phyloP scores from a whole-genome alignment of 306 rosid species.

The Fragaria nilgerrensis region DNA sequence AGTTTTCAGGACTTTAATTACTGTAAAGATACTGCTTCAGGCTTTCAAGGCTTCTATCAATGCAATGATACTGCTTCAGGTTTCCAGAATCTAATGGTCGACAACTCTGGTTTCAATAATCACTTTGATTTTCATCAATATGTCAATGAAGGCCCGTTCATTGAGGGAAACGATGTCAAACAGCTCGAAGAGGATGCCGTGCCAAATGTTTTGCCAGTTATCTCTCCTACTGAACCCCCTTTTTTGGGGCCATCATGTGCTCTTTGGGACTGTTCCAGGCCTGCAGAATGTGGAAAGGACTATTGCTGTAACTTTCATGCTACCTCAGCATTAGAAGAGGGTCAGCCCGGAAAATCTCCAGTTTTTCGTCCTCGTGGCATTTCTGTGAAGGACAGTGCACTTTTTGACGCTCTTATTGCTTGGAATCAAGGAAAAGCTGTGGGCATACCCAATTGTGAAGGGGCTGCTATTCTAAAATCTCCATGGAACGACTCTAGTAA shows the following conservation, averaged over 20 bases:
- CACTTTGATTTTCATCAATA: slow-evolving; percentile 62
- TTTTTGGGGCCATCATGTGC: slow-evolving; percentile 95
- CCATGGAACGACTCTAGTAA: slow-evolving; percentile 98
- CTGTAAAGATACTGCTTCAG: slow-evolving; percentile 15
- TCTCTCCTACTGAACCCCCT: slow-evolving; percentile 84
- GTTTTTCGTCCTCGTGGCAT: slow-evolving; percentile 93
- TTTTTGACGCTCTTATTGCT: slow-evolving; percentile 79
- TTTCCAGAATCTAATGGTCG: background rate
- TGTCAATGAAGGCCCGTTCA: slow-evolving; percentile 22
- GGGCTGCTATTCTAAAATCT: slow-evolving; percentile 94
- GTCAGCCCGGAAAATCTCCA: slow-evolving; percentile 87
- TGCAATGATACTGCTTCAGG: slow-evolving; percentile 16
- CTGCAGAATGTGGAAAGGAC: slow-evolving; percentile 75
- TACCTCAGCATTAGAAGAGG: slow-evolving; percentile 80
- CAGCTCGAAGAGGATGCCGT: slow-evolving; percentile 41
- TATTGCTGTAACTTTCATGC: slow-evolving; percentile 90
- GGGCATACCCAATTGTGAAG: slow-evolving; percentile 94
- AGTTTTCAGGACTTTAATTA: slow-evolving; percentile 16
- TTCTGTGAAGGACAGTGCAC: slow-evolving; percentile 80
- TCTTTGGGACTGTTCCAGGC: slow-evolving; percentile 96
- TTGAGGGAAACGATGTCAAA: background rate
- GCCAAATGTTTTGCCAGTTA: slow-evolving; percentile 71
- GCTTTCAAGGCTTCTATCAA: slow-evolving; percentile 1
- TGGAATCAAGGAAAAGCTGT: slow-evolving; percentile 89
- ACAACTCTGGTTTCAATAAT: slow-evolving; percentile 40